Evolutionary conservation across 2,329 filamentous ascomycete genomes (phyloP), one percentile per base, ranked within the genome.

Genomic region (Basipetospora chlamydospora): DNA sequence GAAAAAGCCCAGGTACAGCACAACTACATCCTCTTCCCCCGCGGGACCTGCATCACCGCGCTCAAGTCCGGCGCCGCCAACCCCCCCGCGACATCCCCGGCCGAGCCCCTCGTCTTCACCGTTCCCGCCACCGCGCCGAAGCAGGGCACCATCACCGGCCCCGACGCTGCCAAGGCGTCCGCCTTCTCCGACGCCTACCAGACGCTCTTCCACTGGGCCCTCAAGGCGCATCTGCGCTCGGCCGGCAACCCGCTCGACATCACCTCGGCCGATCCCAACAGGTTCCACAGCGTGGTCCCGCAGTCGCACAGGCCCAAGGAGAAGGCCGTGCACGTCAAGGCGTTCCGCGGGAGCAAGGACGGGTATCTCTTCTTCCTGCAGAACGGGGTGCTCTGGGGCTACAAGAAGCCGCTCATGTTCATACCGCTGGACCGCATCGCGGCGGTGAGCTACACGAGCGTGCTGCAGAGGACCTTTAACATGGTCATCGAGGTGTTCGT

Each of bases 401-500:
- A 77, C 60, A 80, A 79, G 55, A 81, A 80, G 53, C 77, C 77
- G 1, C 51, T 80, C 2, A 55, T 77, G 16, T 80, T 79, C 45
- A 59, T 80, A 5, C 72, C 74, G 4, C 62, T 78, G 13, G 65
- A 70, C 36, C 62, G 67, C 10, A 73, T 80, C 35, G 60, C 62
- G 0, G 72, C 73, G 2, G 61, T 79, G n/a, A 77, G 72, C 47
- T 80, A 78, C 50, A 78, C 74, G 5, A 78, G 61, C 40, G 73
- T 81, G 18, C 57, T 80, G 31, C 75, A 79, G 48, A 64, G 76
- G 16, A 81, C 77, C 0, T 80, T 81, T 46, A 80, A 80, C 46
- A 65, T 81, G 30, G 70, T 69, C 2, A 63, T 80, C 1, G 75
- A 80, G 47, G 61, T 77, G 5, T 70, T 70, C 35, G 55, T 60